Evolutionary conservation across 1,284 basidiomycete species (phyloP).

Genomic region (Cutaneotrichosporon dermatis): DNA sequence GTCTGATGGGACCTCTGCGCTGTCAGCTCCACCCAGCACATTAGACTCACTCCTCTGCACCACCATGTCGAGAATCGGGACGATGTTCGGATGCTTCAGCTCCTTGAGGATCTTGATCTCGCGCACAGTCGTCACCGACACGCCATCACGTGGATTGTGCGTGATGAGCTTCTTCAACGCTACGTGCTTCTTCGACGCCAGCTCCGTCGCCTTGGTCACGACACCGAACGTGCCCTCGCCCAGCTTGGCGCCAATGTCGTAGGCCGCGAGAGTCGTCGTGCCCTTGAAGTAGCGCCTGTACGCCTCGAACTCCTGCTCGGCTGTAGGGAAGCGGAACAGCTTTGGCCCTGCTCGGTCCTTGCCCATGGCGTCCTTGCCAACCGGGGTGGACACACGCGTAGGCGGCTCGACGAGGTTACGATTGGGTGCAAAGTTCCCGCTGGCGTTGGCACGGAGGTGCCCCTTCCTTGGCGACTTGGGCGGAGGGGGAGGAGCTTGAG

Average conservation of each 20-base stretch:
- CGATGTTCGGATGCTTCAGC: constrained; percentile 76
- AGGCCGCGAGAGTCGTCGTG: constrained; percentile 70
- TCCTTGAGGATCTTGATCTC: constrained; percentile 97
- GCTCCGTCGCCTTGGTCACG: constrained; percentile 78
- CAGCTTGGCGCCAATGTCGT: constrained; percentile 74
- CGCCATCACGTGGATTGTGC: constrained; percentile 91
- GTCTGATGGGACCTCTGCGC: constrained; percentile 24
- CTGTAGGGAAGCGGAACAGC: constrained; percentile 51
- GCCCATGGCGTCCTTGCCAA: constrained; percentile 2
- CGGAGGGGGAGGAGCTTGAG: constrained; percentile 15
- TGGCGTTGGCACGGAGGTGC: constrained; percentile 19
- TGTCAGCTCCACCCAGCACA: too few relatives aligned
- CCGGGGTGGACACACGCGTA: constrained; percentile 25
- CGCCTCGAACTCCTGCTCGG: constrained; percentile 61
- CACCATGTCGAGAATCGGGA: constrained; percentile 90
- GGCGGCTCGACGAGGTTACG: constrained; percentile 31
- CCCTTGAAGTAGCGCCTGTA: constrained; percentile 70
- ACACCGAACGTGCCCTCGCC: constrained; percentile 95
- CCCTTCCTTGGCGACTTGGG: background rate
- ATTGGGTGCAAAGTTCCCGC: constrained; percentile 44
- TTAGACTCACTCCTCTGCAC: constrained; percentile 47
- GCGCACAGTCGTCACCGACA: constrained; percentile 89
- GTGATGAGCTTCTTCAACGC: constrained; percentile 80
- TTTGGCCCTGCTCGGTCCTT: constrained; percentile 5
- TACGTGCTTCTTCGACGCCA: constrained; percentile 60